Conservation (phyloP, 2,329 filamentous ascomycete species). For the Ophiostoma novo-ulmi region DNA sequence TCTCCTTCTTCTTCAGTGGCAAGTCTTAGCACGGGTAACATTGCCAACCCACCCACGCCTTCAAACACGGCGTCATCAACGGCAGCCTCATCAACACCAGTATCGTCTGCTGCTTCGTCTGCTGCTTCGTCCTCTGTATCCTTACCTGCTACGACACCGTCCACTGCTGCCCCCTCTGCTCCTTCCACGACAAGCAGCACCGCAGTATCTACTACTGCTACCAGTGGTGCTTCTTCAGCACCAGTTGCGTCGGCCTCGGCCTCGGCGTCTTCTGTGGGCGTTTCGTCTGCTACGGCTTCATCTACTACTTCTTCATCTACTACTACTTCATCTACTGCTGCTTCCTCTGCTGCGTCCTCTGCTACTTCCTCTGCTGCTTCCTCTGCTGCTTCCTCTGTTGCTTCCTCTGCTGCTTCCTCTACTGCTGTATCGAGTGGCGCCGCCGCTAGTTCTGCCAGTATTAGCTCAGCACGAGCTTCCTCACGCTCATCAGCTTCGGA, state of each 20-base stretch:
- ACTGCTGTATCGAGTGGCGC: too few species aligned
- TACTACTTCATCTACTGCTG: not conserved
- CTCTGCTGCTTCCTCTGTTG: not conserved
- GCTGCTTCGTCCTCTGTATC: not conserved
- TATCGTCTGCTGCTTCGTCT: not conserved
- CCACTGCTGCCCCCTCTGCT: not conserved
- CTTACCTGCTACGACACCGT: not conserved
- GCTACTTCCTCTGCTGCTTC: not conserved
- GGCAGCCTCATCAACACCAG: not conserved
- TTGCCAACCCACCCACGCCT: not conserved
- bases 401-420: not conserved
- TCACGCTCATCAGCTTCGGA: too few species aligned
- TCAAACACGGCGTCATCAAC: not conserved
- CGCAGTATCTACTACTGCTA: not conserved
- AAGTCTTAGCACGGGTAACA: not conserved
- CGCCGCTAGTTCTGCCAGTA: not conserved
- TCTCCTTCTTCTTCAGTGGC: not conserved
- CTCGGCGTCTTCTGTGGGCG: not conserved
- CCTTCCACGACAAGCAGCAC: not conserved
- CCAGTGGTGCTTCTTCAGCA: not conserved
- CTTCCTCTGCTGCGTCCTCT: not conserved
- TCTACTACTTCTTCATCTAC: not conserved
- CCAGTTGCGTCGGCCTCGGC: too few species aligned
- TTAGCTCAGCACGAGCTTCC: not conserved
- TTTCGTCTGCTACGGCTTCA: not conserved